phyloP scores from a whole-genome alignment of 2,329 filamentous ascomycete genomes.

The Akanthomyces lecanii region DNA sequence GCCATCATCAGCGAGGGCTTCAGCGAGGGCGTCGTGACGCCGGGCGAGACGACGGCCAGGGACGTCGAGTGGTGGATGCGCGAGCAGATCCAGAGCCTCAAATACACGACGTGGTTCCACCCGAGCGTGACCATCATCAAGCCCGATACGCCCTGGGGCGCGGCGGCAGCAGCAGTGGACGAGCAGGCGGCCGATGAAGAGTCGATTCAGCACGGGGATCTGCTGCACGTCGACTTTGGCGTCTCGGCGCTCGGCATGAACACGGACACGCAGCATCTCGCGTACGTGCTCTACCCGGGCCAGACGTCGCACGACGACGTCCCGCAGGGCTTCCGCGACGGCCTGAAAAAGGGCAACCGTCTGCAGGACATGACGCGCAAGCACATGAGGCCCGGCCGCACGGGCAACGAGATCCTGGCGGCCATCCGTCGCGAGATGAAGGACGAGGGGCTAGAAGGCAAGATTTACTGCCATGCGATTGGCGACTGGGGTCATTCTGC shows the following conservation, averaged over 20 bases:
- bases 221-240: constrained; percentile 48
- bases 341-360: constrained; percentile 42
- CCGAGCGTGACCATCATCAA: constrained; percentile 41
- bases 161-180: neutral
- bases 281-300: constrained; percentile 42
- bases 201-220: constrained; percentile 40
- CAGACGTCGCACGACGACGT: constrained; percentile 37
- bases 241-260: constrained; percentile 44
- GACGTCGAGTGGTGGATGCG: constrained; percentile 51
- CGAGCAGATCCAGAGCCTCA: constrained; percentile 43
- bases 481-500: constrained; percentile 50
- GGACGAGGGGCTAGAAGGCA: constrained; percentile 41
- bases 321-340: constrained; percentile 38
- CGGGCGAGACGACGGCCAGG: constrained; percentile 40
- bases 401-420: constrained; percentile 43
- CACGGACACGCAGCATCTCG: constrained; percentile 48
- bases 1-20: constrained; percentile 45
- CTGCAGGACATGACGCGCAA: constrained; percentile 44
- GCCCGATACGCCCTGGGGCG: constrained; percentile 19
- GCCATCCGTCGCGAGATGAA: constrained; percentile 37
- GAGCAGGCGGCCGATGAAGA: constrained; percentile 17
- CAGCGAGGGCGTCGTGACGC: constrained; percentile 38
- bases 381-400: constrained; percentile 41
- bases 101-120: constrained; percentile 51
- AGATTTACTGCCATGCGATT: constrained; percentile 46